A percentile compares a stretch with the other conserved stretches of the same genome.
These are phyloP conservation scores for Russula sp. DNA, from an alignment of 768 basidiomycete species.

Conservation along the genomic window DNA sequence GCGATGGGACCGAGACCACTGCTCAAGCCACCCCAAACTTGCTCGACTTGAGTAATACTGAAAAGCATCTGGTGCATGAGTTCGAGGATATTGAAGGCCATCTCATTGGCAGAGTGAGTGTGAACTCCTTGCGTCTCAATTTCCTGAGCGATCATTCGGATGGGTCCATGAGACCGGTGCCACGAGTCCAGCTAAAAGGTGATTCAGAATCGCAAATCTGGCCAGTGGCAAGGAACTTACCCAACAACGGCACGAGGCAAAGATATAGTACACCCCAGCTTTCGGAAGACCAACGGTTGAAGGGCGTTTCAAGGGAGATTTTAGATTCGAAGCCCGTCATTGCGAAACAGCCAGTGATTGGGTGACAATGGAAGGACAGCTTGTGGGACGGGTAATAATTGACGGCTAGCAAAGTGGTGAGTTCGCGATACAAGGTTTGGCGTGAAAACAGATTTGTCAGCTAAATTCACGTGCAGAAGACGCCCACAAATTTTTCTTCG, in stretches of 20 bases:
- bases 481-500: too few relatives aligned
- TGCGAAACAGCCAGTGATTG: conserved; percentile 97
- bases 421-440: too few relatives aligned
- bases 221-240: conserved; percentile 44
- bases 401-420: too few relatives aligned
- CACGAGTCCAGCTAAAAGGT: conserved; percentile 83
- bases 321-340: conserved; percentile 96
- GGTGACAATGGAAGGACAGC: conserved; percentile 96
- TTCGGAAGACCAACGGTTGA: conserved; percentile 97
- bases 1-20: conserved; percentile 97
- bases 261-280: conserved; percentile 99
- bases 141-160: conserved; percentile 91
- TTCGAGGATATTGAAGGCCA: too few relatives aligned
- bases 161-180: conserved; percentile 94
- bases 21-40: conserved; percentile 98
- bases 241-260: conserved; percentile 97
- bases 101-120: too few relatives aligned
- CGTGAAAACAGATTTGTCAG: too few relatives aligned
- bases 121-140: conserved; percentile 24
- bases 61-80: too few relatives aligned
- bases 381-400: conserved; percentile 66
- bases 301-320: conserved; percentile 95
- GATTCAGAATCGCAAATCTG: conserved; percentile 17
- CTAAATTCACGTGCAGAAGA: too few relatives aligned
- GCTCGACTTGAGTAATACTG: conserved; percentile 95